Percentiles rank a stretch among this genome's conserved stretches.
Conservation (phyloP, 1,284 basidiomycete species). For the Wallemia hederae region DNA sequence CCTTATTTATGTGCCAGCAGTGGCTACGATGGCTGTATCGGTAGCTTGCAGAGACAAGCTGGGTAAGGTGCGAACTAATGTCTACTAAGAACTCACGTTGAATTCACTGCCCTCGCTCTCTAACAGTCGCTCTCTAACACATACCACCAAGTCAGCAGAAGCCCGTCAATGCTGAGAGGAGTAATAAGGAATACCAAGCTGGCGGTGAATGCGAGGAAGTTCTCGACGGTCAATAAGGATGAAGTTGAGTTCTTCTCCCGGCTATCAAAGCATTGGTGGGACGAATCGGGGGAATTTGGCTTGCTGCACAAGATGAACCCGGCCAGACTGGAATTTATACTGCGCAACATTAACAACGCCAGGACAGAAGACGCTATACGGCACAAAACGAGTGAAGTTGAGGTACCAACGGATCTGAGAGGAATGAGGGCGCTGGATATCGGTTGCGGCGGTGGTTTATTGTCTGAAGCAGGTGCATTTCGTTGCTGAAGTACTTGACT, state of each 20-base stretch:
- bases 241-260: slow-evolving; percentile 82
- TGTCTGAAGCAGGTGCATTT: slow-evolving; percentile 41
- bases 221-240: slow-evolving; percentile 31
- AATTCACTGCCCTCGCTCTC: too few species aligned
- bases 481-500: not conserved
- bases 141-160: too few species aligned
- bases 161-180: too few species aligned
- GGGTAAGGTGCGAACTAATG: too few species aligned
- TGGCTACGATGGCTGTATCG: too few species aligned
- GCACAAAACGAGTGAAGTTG: slow-evolving; percentile 15
- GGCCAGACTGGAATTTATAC: slow-evolving; percentile 51
- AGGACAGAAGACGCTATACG: slow-evolving; percentile 23
- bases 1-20: too few species aligned
- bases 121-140: too few species aligned
- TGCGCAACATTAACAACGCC: slow-evolving; percentile 39
- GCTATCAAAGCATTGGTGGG: slow-evolving; percentile 86
- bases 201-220: slow-evolving; percentile 1
- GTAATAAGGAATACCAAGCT: too few species aligned
- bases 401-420: slow-evolving; percentile 19
- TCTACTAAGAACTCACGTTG: too few species aligned
- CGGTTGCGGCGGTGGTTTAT: slow-evolving; percentile 79
- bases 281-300: slow-evolving; percentile 69
- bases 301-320: slow-evolving; percentile 92
- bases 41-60: too few species aligned
- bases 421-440: slow-evolving; percentile 50